phyloP scores from a whole-genome alignment of 164 flowering plant species.

The Aristolochia contorta region DNA sequence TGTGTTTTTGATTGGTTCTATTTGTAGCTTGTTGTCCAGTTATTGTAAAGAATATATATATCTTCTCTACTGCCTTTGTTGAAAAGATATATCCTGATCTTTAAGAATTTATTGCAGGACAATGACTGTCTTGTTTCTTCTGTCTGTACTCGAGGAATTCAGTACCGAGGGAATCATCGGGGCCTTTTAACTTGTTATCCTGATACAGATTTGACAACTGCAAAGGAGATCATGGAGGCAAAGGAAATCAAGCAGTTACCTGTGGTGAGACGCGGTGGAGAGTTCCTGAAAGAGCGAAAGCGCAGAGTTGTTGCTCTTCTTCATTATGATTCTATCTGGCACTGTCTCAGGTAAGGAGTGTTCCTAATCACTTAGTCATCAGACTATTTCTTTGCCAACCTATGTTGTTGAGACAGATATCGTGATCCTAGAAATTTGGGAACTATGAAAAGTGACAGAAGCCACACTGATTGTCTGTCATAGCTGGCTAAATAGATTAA shows the following conservation, averaged over 20 bases:
- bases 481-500: neutral
- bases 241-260: conserved; percentile 90
- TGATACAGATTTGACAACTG: conserved; percentile 67
- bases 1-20: too few relatives aligned
- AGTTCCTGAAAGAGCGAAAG: conserved; percentile 39
- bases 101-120: conserved; percentile 30
- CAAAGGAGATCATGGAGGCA: conserved; percentile 96
- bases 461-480: neutral
- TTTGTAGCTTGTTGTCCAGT: too few relatives aligned
- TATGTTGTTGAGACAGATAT: neutral
- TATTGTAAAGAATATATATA: too few relatives aligned
- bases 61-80: too few relatives aligned
- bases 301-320: conserved; percentile 62
- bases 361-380: neutral
- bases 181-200: conserved; percentile 89
- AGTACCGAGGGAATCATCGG: conserved; percentile 64
- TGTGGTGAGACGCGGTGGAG: conserved; percentile 65
- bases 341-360: conserved; percentile 53
- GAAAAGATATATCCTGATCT: neutral
- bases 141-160: conserved; percentile 67
- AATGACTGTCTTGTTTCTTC: conserved; percentile 59
- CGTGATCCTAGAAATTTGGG: neutral
- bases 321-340: conserved; percentile 63
- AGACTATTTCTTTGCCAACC: neutral
- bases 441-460: neutral